phyloP scores from a whole-genome alignment of 1,284 basidiomycete genomes.

The Cystobasidiaceae sp. region DNA sequence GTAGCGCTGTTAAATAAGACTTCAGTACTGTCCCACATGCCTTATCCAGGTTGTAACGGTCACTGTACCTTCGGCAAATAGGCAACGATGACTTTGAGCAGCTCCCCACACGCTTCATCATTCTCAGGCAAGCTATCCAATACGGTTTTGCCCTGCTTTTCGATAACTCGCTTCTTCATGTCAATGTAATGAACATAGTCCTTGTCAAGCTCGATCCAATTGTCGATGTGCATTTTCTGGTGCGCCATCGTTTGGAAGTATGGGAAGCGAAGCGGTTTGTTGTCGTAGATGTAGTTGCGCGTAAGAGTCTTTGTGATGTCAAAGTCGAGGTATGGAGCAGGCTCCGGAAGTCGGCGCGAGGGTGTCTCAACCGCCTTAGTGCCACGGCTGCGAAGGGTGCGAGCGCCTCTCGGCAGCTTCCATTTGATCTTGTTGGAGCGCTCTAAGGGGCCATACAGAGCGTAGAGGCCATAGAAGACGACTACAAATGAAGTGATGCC shows the following conservation, averaged over 20 bases:
- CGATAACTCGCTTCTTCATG: conserved; percentile 48
- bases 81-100: conserved; percentile 48
- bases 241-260: conserved; percentile 49
- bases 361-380: too few relatives aligned
- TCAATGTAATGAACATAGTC: conserved; percentile 49
- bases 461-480: too few relatives aligned
- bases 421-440: too few relatives aligned
- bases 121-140: conserved; percentile 50
- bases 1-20: conserved; percentile 39
- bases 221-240: conserved; percentile 17
- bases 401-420: too few relatives aligned
- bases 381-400: too few relatives aligned
- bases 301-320: conserved; percentile 45
- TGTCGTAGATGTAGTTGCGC: conserved; percentile 48
- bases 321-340: conserved; percentile 45
- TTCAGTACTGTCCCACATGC: not conserved
- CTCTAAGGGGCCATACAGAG: too few relatives aligned
- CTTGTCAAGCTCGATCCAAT: conserved; percentile 52
- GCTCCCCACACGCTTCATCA: conserved; percentile 48
- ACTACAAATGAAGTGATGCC: too few relatives aligned
- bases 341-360: conserved; percentile 40
- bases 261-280: conserved; percentile 48
- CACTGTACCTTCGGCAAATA: conserved; percentile 46
- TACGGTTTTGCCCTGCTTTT: conserved; percentile 47
- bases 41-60: not conserved